These are phyloP conservation scores for Periconia sp. DNA, from an alignment of 2,329 filamentous ascomycete species.

Conservation along the genomic window DNA sequence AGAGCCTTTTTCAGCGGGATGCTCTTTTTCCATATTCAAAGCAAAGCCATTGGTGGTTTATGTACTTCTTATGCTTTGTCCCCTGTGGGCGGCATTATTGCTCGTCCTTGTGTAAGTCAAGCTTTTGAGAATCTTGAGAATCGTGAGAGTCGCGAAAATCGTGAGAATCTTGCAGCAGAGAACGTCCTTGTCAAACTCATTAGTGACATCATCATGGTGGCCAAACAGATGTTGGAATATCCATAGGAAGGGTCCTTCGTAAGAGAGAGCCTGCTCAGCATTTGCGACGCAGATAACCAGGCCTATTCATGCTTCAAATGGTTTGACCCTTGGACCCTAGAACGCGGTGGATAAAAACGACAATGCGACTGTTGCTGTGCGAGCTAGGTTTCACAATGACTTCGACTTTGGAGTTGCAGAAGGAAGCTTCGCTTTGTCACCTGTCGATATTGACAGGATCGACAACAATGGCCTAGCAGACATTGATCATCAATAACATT, in stretches of 20 bases:
- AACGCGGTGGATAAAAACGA: conserved; percentile 21
- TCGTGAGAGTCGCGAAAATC: too few species aligned
- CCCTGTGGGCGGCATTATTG: conserved; percentile 16
- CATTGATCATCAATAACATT: too few species aligned
- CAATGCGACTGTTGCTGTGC: conserved; percentile 23
- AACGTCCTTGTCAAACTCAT: conserved; percentile 19
- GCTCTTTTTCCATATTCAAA: background rate
- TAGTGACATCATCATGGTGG: conserved; percentile 24
- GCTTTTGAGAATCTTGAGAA: conserved; percentile 12
- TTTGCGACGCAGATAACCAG: conserved; percentile 9
- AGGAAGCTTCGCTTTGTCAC: conserved; percentile 25
- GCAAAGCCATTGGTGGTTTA: conserved; percentile 22
- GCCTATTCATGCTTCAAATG: conserved; percentile 16
- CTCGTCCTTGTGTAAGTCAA: conserved; percentile 18
- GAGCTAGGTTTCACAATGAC: conserved; percentile 32
- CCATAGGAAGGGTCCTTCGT: conserved; percentile 23
- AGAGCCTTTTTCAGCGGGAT: background rate
- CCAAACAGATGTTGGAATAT: conserved; percentile 14
- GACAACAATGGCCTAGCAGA: conserved; percentile 27
- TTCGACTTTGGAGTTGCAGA: conserved; percentile 27
- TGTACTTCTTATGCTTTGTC: conserved; percentile 11
- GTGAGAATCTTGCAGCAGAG: conserved; percentile 1
- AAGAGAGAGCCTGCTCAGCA: conserved; percentile 14
- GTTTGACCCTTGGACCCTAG: conserved; percentile 18
- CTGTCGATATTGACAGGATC: conserved; percentile 15